phyloP scores from a whole-genome alignment of 78 protist genomes.

The Planoprotostelium fungivorum region DNA sequence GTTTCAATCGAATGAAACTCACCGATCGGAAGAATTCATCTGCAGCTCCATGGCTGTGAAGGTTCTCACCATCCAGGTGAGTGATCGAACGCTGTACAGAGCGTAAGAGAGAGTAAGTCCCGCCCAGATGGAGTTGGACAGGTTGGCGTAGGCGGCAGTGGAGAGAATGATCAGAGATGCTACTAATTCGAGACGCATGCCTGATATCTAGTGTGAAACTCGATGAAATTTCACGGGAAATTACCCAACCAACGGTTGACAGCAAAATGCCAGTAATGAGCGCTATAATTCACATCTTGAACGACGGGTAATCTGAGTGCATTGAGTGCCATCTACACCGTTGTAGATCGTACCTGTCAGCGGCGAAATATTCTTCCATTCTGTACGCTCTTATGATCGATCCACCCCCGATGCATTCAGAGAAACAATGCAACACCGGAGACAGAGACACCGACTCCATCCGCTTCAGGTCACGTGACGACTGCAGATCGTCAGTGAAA shows the following conservation, averaged over 20 bases:
- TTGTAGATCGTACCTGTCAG: not conserved
- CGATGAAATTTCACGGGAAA: not conserved
- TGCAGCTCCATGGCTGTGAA: slow-evolving; percentile 18
- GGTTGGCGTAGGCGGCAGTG: slow-evolving; percentile 27
- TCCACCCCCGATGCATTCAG: not conserved
- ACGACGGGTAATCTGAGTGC: not conserved
- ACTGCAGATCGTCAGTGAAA: not conserved
- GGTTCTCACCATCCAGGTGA: slow-evolving; percentile 66
- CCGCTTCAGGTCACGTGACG: slow-evolving; percentile 5
- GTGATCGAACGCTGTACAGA: slow-evolving; percentile 26
- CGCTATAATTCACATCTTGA: not conserved
- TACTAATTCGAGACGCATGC: slow-evolving; percentile 64
- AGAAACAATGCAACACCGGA: not conserved
- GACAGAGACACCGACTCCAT: slow-evolving; percentile 1
- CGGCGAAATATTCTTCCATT: not conserved
- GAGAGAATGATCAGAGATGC: slow-evolving; percentile 49
- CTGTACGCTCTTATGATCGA: not conserved
- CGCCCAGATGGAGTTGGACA: slow-evolving; percentile 14
- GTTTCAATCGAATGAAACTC: too few species aligned
- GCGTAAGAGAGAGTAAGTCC: slow-evolving; percentile 71
- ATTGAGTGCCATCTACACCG: not conserved
- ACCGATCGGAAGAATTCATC: slow-evolving; percentile 58
- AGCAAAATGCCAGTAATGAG: not conserved
- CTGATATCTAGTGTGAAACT: not conserved
- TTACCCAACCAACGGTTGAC: slow-evolving; percentile 44